A percentile compares a stretch with the other conserved stretches of the same genome.
Evolutionary conservation across 441 rosid genomes (phyloP).

Genomic region (Euphorbia corollata): DNA sequence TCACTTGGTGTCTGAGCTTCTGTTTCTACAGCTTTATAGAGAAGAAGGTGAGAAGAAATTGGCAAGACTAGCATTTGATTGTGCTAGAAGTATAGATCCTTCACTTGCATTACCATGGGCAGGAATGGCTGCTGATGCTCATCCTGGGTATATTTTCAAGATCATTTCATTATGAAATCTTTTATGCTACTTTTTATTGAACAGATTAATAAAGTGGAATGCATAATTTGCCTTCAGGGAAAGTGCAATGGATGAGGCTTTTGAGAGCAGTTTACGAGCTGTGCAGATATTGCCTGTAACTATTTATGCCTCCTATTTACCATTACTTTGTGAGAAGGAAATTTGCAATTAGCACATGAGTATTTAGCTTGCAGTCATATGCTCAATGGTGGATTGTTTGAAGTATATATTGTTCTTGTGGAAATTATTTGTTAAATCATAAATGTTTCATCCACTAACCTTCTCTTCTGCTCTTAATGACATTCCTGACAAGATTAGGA

Average conservation of each 20-base stretch:
- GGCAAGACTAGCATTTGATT: constrained; percentile 86
- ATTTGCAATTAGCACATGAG: constrained; percentile 8
- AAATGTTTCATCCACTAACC: neutral
- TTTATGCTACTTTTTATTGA: constrained; percentile 10
- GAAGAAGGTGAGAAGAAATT: constrained; percentile 55
- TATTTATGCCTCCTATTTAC: constrained; percentile 12
- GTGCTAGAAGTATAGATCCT: constrained; percentile 96
- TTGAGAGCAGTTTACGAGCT: constrained; percentile 90
- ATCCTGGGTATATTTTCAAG: constrained; percentile 45
- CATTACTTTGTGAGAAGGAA: constrained; percentile 6
- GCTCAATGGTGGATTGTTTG: neutral
- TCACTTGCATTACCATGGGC: constrained; percentile 97
- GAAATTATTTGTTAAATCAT: neutral
- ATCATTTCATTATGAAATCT: constrained; percentile 9
- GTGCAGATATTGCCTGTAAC: constrained; percentile 79
- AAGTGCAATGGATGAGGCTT: constrained; percentile 58
- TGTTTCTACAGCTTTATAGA: constrained; percentile 61
- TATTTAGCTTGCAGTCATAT: neutral
- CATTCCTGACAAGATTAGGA: neutral
- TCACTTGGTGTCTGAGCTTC: constrained; percentile 7
- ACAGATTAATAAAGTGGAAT: constrained; percentile 19
- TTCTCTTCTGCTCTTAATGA: neutral
- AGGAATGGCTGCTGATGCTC: constrained; percentile 81
- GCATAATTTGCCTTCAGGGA: constrained; percentile 41
- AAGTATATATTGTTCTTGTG: neutral